These are phyloP conservation scores for Termitomyces sp. DNA, from an alignment of 768 basidiomycete genomes.

Conservation along the genomic window DNA sequence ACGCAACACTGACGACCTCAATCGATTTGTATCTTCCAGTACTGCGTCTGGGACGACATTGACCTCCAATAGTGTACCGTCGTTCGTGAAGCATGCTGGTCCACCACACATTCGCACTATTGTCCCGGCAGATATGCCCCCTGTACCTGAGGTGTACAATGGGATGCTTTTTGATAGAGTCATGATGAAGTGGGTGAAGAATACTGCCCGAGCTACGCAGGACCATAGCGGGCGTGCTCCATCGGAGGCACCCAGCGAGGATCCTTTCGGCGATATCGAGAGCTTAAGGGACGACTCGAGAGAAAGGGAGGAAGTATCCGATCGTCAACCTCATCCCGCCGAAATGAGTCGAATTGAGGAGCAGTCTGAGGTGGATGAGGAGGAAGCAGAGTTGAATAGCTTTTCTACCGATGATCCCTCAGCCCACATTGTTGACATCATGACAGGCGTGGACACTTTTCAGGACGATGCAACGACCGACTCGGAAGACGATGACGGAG, in stretches of 20 bases:
- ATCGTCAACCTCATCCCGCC: conserved; percentile 16
- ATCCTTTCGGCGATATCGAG: conserved; percentile 92
- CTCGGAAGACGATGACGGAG: conserved; percentile 43
- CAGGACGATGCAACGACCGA: conserved; percentile 48
- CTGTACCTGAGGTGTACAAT: conserved; percentile 76
- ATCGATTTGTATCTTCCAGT: conserved; percentile 88
- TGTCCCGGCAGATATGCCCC: conserved; percentile 73
- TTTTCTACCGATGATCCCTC: conserved; percentile 71
- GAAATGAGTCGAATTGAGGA: conserved; percentile 53
- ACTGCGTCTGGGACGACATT: conserved; percentile 77
- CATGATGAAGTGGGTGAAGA: conserved; percentile 85
- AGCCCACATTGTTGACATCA: conserved; percentile 48
- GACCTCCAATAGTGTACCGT: conserved; percentile 70
- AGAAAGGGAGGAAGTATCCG: conserved; percentile 26
- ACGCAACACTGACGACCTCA: conserved; percentile 67
- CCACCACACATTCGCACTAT: conserved; percentile 80
- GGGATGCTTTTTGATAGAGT: conserved; percentile 86
- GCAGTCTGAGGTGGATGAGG: conserved; percentile 50
- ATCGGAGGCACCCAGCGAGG: conserved; percentile 63
- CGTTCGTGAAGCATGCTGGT: conserved; percentile 83
- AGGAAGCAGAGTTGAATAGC: conserved; percentile 66
- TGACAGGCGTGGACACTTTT: conserved; percentile 47
- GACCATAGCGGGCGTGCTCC: conserved; percentile 29
- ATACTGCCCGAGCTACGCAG: conserved; percentile 35
- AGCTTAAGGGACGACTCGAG: conserved; percentile 70